phyloP scores from a whole-genome alignment of 2,329 filamentous ascomycete species.

The Talaromyces verruculosus region DNA sequence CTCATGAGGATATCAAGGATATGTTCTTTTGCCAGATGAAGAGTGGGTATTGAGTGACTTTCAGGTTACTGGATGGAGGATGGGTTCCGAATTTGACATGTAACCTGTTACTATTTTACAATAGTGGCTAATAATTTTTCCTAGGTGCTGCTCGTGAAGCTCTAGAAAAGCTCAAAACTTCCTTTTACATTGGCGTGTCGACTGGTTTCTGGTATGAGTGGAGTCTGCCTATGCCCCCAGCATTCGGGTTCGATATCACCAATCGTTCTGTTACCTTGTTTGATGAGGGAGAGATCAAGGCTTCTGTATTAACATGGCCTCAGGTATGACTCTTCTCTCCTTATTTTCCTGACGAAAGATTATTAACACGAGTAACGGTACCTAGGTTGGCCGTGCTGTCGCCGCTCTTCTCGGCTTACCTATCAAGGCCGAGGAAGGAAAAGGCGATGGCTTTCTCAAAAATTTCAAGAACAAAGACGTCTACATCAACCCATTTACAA shows the following conservation, averaged over 20 bases:
- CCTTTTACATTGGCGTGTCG: constrained; percentile 46
- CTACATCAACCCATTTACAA: constrained; percentile 57
- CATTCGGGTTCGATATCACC: constrained; percentile 54
- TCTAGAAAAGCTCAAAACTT: constrained; percentile 34
- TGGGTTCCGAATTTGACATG: background rate
- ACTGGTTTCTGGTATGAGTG: constrained; percentile 58
- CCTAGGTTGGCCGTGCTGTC: constrained; percentile 56
- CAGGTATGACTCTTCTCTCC: background rate
- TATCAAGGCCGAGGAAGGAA: constrained; percentile 33
- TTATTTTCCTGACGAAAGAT: background rate
- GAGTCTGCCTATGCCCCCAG: constrained; percentile 41
- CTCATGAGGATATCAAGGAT: background rate
- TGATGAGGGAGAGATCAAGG: constrained; percentile 58
- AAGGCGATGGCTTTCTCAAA: constrained; percentile 39
- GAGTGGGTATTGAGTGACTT: background rate
- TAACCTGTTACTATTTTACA: background rate
- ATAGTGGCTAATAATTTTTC: background rate
- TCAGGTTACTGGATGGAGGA: background rate
- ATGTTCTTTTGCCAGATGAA: constrained; percentile 1
- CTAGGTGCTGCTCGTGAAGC: background rate
- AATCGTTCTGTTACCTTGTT: constrained; percentile 48
- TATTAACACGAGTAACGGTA: background rate
- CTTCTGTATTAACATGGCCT: constrained; percentile 30
- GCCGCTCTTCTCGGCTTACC: constrained; percentile 52
- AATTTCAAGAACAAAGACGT: constrained; percentile 49